Evolutionary conservation across 2,329 filamentous ascomycete species (phyloP).

Genomic region (Ascocoryne sarcoides): DNA sequence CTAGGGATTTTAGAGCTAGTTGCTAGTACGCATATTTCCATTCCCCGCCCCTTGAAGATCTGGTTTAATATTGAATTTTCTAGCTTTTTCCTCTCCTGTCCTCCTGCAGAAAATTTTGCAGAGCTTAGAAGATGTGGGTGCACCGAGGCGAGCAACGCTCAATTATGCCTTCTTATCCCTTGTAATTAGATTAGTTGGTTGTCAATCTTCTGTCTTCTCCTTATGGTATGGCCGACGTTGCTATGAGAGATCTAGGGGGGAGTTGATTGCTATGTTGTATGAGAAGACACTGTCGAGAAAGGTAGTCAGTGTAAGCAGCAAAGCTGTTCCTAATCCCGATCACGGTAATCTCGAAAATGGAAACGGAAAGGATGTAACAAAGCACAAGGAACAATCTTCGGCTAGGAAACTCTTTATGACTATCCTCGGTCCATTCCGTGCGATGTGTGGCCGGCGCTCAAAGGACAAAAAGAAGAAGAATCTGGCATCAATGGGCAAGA

Average conservation of each 20-base stretch:
- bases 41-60: no score
- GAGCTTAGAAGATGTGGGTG: slow-evolving; percentile 48
- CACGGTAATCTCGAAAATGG: slow-evolving; percentile 8
- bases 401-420: not conserved
- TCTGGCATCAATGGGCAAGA: slow-evolving; percentile 79
- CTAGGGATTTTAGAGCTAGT: slow-evolving; percentile 57
- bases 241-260: slow-evolving; percentile 77
- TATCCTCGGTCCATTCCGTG: no score
- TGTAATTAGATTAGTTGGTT: slow-evolving; percentile 47
- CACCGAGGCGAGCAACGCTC: slow-evolving; percentile 47
- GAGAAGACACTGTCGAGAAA: slow-evolving; percentile 47
- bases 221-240: slow-evolving; percentile 77
- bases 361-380: not conserved
- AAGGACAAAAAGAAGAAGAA: slow-evolving; percentile 33
- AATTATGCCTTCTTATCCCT: slow-evolving; percentile 58
- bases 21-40: slow-evolving; percentile 38
- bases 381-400: not conserved
- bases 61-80: no score
- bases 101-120: slow-evolving; percentile 64
- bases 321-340: slow-evolving; percentile 11
- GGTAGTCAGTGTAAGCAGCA: slow-evolving; percentile 24
- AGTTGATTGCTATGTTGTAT: slow-evolving; percentile 78
- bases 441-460: slow-evolving; percentile 13
- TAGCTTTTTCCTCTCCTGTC: slow-evolving; percentile 52
- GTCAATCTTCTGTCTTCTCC: slow-evolving; percentile 59